Evolutionary conservation across 108 stramenopile genomes (phyloP).

Genomic region (Nitzschia palea): DNA sequence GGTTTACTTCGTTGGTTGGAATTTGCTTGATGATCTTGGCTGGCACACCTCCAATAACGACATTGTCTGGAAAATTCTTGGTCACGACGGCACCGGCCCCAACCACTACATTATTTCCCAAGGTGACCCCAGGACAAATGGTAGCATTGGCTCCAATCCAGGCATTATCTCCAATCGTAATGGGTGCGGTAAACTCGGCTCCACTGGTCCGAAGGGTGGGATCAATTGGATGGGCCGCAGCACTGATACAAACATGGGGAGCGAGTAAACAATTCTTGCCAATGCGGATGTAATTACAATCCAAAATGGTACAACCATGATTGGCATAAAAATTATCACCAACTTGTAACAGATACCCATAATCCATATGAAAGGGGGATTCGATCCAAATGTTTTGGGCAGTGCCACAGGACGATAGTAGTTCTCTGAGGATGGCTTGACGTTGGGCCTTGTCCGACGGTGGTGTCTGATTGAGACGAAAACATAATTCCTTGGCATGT

Average conservation of each 20-base stretch:
- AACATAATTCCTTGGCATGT: conserved; percentile 37
- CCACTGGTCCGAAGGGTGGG: conserved; percentile 25
- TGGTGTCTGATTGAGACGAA: conserved; percentile 30
- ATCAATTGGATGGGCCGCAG: conserved; percentile 59
- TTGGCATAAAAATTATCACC: conserved; percentile 64
- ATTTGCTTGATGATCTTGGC: conserved; percentile 50
- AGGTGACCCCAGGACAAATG: conserved; percentile 47
- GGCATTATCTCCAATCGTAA: conserved; percentile 54
- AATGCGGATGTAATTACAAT: conserved; percentile 44
- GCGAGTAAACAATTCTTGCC: conserved; percentile 56
- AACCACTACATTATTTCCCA: conserved; percentile 50
- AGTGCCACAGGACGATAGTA: background rate
- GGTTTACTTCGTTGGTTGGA: too few species aligned
- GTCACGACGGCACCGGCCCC: conserved; percentile 64
- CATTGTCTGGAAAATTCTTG: conserved; percentile 40
- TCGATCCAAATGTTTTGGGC: conserved; percentile 31
- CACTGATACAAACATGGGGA: conserved; percentile 47
- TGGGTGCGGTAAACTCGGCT: conserved; percentile 50
- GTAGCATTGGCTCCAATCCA: conserved; percentile 70
- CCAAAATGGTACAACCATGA: conserved; percentile 62
- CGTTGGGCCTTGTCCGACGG: conserved; percentile 19
- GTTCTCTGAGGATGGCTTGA: conserved; percentile 6
- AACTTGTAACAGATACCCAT: conserved; percentile 51
- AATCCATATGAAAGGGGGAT: conserved; percentile 61
- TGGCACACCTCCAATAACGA: conserved; percentile 52